phyloP scores from a whole-genome alignment of 768 basidiomycete species.

The Daedaleopsis nitida region DNA sequence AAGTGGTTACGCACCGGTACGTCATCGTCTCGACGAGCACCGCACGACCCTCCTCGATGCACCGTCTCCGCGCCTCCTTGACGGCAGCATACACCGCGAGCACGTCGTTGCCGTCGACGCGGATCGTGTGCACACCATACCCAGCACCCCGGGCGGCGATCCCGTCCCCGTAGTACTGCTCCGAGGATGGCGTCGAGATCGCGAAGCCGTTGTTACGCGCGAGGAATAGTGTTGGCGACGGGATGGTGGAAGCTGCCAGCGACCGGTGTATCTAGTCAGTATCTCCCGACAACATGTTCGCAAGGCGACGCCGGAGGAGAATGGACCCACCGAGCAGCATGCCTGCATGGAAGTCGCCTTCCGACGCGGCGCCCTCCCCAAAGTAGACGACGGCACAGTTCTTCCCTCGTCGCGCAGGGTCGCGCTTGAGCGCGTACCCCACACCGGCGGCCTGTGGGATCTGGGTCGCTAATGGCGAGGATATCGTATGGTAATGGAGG shows the following conservation, averaged over 20 bases:
- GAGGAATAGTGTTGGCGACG: constrained; percentile 73
- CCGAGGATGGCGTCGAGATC: constrained; percentile 87
- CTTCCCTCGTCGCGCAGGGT: constrained; percentile 63
- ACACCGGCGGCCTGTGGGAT: constrained; percentile 95
- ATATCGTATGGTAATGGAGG: constrained; percentile 92
- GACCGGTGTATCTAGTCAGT: neutral
- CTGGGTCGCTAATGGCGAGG: constrained; percentile 91
- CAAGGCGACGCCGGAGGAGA: neutral
- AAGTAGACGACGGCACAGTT: constrained; percentile 89
- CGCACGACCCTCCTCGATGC: constrained; percentile 77
- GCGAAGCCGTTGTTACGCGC: constrained; percentile 91
- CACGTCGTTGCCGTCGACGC: constrained; percentile 93
- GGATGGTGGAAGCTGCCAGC: constrained; percentile 62
- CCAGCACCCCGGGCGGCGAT: constrained; percentile 90
- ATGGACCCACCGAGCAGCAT: constrained; percentile 51
- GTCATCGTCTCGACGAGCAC: constrained; percentile 91
- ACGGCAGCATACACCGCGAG: constrained; percentile 80
- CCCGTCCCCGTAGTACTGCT: constrained; percentile 92
- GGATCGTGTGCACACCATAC: constrained; percentile 88
- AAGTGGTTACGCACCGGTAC: constrained; percentile 58
- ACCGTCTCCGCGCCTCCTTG: constrained; percentile 68
- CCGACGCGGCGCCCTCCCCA: constrained; percentile 92
- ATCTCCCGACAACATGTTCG: neutral
- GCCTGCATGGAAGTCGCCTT: constrained; percentile 96
- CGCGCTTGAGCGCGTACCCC: constrained; percentile 83